These are phyloP conservation scores for Boletellus deceptivus DNA, from an alignment of 1,284 basidiomycete species.

Conservation along the genomic window DNA sequence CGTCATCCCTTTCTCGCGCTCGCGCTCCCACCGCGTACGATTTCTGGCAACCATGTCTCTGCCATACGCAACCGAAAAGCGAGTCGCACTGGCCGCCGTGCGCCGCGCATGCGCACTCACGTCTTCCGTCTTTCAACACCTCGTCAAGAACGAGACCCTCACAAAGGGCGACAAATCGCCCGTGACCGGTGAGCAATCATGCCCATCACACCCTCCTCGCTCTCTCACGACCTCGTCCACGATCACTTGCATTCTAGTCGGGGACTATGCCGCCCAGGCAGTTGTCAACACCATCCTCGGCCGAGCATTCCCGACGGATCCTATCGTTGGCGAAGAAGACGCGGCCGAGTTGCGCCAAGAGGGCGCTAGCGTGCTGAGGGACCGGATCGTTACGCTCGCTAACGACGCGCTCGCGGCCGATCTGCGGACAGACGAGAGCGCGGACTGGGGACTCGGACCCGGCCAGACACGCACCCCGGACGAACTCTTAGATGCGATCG, in stretches of 20 bases:
- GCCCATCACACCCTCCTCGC: too few species aligned
- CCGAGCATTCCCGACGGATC: constrained; percentile 79
- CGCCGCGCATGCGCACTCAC: constrained; percentile 85
- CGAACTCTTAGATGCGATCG: constrained; percentile 81
- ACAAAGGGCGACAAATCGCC: constrained; percentile 95
- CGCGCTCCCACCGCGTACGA: background rate
- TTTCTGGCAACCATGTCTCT: constrained; percentile 15
- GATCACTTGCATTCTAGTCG: constrained; percentile 51
- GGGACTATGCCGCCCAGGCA: constrained; percentile 89
- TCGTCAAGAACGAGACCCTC: constrained; percentile 85
- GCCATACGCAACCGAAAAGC: constrained; percentile 51
- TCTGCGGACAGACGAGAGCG: constrained; percentile 49
- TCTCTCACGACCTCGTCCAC: too few species aligned
- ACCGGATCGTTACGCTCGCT: constrained; percentile 79
- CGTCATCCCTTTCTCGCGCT: constrained; percentile 5
- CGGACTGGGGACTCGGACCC: constrained; percentile 67
- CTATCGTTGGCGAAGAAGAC: constrained; percentile 96
- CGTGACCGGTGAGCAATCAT: constrained; percentile 72
- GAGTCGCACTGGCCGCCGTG: constrained; percentile 87
- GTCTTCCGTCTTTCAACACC: constrained; percentile 82
- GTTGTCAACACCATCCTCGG: constrained; percentile 80
- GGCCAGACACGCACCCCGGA: constrained; percentile 47
- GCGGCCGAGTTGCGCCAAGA: constrained; percentile 72
- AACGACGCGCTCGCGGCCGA: constrained; percentile 74
- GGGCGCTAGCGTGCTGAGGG: constrained; percentile 51